Evolutionary conservation across 805 yeast genomes (phyloP).

Genomic region (Pichia exigua): DNA sequence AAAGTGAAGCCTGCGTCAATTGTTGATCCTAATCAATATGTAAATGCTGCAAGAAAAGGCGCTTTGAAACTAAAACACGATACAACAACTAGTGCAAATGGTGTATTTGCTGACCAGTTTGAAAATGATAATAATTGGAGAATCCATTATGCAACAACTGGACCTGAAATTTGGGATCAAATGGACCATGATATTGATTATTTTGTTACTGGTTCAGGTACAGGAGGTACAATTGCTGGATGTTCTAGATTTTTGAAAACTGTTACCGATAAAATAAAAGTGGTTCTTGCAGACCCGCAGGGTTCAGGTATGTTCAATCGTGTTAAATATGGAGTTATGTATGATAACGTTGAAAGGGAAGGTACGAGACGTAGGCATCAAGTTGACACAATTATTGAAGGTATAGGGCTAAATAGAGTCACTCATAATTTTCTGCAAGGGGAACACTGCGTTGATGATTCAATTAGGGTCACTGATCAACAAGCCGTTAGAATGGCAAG

Average conservation of each 20-base stretch:
- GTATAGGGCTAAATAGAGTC: constrained; percentile 83
- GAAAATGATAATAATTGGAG: constrained; percentile 90
- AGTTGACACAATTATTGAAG: constrained; percentile 91
- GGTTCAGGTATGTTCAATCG: constrained; percentile 89
- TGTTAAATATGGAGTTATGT: constrained; percentile 88
- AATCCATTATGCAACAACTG: constrained; percentile 74
- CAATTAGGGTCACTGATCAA: constrained; percentile 68
- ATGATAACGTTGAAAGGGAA: constrained; percentile 78
- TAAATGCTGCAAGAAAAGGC: constrained; percentile 70
- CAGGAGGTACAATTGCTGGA: constrained; percentile 97
- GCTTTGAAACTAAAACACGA: constrained; percentile 45
- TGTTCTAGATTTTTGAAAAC: constrained; percentile 68
- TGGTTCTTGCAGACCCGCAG: constrained; percentile 87
- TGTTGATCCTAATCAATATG: constrained; percentile 89
- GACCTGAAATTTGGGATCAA: constrained; percentile 86
- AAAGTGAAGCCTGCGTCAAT: constrained; percentile 92
- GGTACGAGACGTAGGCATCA: constrained; percentile 94
- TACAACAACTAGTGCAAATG: constrained; percentile 35
- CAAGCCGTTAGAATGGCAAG: constrained; percentile 89
- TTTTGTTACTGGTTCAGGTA: constrained; percentile 89
- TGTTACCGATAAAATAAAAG: constrained; percentile 33
- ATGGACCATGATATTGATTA: constrained; percentile 57
- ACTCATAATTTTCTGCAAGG: constrained; percentile 76
- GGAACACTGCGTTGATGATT: constrained; percentile 63
- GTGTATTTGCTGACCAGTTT: constrained; percentile 91